These are phyloP conservation scores for Yarrowia yakushimensis DNA, from an alignment of 805 yeast species.

Conservation along the genomic window DNA sequence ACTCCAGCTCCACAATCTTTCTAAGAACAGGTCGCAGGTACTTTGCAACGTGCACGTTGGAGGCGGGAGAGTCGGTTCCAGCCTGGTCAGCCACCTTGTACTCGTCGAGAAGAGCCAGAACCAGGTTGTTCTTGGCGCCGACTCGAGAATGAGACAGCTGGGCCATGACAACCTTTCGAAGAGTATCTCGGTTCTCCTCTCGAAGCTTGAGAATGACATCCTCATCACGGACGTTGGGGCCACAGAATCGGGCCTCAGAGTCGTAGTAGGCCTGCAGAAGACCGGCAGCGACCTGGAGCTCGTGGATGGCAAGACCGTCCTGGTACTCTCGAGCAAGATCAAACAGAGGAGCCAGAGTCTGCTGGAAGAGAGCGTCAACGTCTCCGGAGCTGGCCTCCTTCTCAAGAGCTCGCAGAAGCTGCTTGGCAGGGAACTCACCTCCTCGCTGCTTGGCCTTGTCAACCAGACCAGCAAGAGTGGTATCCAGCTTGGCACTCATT, in stretches of 20 bases:
- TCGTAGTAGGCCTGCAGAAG: constrained; percentile 69
- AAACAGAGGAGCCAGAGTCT: constrained; percentile 67
- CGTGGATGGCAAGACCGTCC: constrained; percentile 79
- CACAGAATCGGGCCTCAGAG: constrained; percentile 75
- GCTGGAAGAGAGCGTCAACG: constrained; percentile 46
- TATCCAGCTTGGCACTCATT: constrained; percentile 74
- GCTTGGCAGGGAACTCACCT: constrained; percentile 93
- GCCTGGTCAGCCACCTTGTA: constrained; percentile 47
- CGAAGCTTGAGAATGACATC: constrained; percentile 83
- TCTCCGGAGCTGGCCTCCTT: constrained; percentile 57
- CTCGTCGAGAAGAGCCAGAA: constrained; percentile 76
- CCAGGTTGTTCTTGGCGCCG: constrained; percentile 85
- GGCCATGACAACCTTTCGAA: constrained; percentile 64
- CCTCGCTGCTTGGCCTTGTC: constrained; percentile 61
- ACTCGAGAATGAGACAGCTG: constrained; percentile 91
- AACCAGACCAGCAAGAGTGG: constrained; percentile 58
- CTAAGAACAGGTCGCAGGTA: constrained; percentile 69
- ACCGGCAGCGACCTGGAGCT: constrained; percentile 66
- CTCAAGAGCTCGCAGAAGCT: constrained; percentile 65
- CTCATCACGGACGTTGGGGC: constrained; percentile 75
- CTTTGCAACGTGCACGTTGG: constrained; percentile 63
- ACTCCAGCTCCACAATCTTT: constrained; percentile 79
- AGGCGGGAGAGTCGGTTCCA: constrained; percentile 44
- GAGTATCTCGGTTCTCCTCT: constrained; percentile 77
- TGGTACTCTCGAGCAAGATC: constrained; percentile 66